Percentiles rank a stretch among this genome's conserved stretches.
phyloP scores from a whole-genome alignment of 768 basidiomycete genomes.

The Lentinula sp. region DNA sequence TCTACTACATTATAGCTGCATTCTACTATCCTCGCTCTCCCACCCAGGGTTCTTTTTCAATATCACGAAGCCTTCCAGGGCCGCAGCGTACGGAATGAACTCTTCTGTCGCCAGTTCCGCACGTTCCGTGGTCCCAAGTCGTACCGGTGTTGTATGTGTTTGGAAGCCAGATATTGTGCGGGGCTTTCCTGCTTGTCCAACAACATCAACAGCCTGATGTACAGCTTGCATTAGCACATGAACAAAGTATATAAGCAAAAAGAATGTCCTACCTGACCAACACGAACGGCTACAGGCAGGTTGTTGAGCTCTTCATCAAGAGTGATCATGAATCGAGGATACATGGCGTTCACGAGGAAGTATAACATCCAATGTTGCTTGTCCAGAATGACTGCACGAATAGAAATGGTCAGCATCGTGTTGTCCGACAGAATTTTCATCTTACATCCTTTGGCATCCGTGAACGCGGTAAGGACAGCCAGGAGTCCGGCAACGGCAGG shows the following conservation, averaged over 20 bases:
- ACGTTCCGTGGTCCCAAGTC: constrained; percentile 89
- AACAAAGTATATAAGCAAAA: background rate
- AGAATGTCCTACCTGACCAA: constrained; percentile 66
- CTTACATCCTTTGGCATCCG: constrained; percentile 90
- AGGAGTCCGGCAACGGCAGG: constrained; percentile 87
- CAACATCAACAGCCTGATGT: constrained; percentile 90
- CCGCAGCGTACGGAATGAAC: constrained; percentile 83
- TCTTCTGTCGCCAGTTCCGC: constrained; percentile 97
- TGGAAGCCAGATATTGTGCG: constrained; percentile 97
- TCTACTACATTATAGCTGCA: constrained; percentile 41
- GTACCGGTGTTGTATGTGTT: constrained; percentile 94
- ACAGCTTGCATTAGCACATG: background rate
- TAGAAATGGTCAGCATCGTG: background rate
- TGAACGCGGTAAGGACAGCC: constrained; percentile 86
- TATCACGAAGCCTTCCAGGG: constrained; percentile 90
- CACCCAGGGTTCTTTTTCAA: constrained; percentile 89
- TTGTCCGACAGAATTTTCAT: constrained; percentile 13
- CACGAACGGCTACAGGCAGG: constrained; percentile 87
- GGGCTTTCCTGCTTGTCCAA: constrained; percentile 97
- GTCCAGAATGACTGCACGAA: constrained; percentile 73
- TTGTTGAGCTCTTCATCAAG: constrained; percentile 87
- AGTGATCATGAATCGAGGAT: constrained; percentile 96
- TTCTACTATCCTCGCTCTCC: constrained; percentile 73
- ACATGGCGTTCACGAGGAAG: constrained; percentile 95
- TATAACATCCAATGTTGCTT: constrained; percentile 99